Conservation (phyloP, 306 rosid genomes). For the Acacia crassicarpa region DNA sequence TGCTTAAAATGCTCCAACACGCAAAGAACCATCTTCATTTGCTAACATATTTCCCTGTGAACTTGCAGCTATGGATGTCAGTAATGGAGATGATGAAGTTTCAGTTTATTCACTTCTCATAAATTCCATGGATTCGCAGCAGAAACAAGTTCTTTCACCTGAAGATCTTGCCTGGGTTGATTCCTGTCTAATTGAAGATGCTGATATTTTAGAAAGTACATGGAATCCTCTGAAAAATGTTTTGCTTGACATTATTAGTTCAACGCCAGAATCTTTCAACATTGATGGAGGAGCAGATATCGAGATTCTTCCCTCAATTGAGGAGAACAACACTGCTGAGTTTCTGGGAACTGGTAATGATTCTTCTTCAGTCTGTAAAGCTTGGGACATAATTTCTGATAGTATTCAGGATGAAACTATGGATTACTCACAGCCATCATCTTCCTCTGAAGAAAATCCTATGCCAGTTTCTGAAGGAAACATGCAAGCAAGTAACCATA, state of each 20-base stretch:
- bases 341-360: background rate
- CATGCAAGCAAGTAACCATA: background rate
- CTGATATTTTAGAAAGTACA: constrained; percentile 34
- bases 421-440: background rate
- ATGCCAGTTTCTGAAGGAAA: background rate
- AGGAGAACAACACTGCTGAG: constrained; percentile 3
- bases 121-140: constrained; percentile 18
- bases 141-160: constrained; percentile 39
- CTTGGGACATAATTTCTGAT: background rate
- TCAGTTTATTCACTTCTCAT: constrained; percentile 25
- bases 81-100: constrained; percentile 22
- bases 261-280: constrained; percentile 36
- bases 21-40: background rate
- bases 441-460: background rate
- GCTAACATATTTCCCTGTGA: constrained; percentile 17
- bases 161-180: constrained; percentile 81
- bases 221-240: constrained; percentile 63
- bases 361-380: background rate
- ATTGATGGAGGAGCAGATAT: constrained; percentile 25
- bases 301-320: constrained; percentile 31
- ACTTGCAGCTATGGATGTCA: constrained; percentile 41
- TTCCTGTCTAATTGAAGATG: constrained; percentile 55
- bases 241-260: constrained; percentile 55
- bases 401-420: background rate
- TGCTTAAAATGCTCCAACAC: background rate